These are phyloP conservation scores for Peltaster fructicola DNA, from an alignment of 2,329 filamentous ascomycete species.

Conservation along the genomic window DNA sequence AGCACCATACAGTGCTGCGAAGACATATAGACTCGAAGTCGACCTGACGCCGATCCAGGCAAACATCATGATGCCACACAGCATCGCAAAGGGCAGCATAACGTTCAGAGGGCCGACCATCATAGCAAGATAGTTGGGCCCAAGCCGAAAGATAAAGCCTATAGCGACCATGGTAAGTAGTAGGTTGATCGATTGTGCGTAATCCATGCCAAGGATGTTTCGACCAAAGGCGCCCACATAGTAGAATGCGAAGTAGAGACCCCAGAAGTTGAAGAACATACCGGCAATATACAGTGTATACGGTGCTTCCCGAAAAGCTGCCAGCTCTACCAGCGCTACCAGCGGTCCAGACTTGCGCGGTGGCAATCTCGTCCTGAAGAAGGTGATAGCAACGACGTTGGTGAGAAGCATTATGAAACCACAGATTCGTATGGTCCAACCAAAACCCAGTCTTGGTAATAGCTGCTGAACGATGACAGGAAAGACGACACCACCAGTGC, in stretches of 20 bases:
- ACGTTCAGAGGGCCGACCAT: conserved; percentile 38
- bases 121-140: conserved; percentile 38
- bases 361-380: conserved; percentile 23
- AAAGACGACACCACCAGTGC: conserved; percentile 37
- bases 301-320: conserved; percentile 23
- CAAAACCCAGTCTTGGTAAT: conserved; percentile 33
- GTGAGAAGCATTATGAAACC: conserved; percentile 28
- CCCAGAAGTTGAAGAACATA: conserved; percentile 31
- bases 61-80: conserved; percentile 33
- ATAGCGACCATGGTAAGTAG: conserved; percentile 41
- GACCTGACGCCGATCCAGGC: conserved; percentile 37
- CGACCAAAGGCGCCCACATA: conserved; percentile 25
- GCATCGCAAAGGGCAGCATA: conserved; percentile 32
- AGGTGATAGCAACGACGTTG: conserved; percentile 13
- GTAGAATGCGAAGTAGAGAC: conserved; percentile 20
- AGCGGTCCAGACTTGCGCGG: conserved; percentile 25
- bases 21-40: conserved; percentile 23
- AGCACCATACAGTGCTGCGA: conserved; percentile 28
- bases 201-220: conserved; percentile 25
- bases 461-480: conserved; percentile 34
- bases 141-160: conserved; percentile 36
- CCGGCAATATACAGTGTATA: conserved; percentile 25
- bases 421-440: conserved; percentile 35
- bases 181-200: conserved; percentile 34
- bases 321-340: conserved; percentile 26